phyloP scores from a whole-genome alignment of 202 grass and related monocot genomes.

The Carex sylvatica region DNA sequence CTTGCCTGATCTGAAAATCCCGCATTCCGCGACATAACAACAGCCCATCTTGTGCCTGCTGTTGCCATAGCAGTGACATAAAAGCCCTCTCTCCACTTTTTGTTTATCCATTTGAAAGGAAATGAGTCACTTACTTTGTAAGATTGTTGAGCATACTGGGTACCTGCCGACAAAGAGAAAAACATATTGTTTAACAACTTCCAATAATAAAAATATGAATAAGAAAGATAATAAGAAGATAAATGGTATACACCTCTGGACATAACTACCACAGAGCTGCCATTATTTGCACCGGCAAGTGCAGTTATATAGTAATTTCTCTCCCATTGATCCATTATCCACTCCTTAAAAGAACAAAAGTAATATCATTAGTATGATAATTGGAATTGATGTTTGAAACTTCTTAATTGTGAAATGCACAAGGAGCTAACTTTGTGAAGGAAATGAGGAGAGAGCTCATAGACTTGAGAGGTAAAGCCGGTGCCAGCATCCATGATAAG shows the following conservation, averaged over 20 bases:
- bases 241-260: constrained; percentile 85
- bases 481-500: constrained; percentile 99
- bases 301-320: constrained; percentile 93
- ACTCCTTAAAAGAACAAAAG: constrained; percentile 61
- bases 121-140: constrained; percentile 98
- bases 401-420: background rate
- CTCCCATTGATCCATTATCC: constrained; percentile 99
- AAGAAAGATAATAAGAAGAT: background rate
- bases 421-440: constrained; percentile 82
- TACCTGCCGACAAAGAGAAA: constrained; percentile 42
- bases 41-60: constrained; percentile 89
- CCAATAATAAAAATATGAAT: background rate
- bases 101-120: constrained; percentile 99
- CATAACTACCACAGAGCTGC: constrained; percentile 90
- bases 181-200: background rate
- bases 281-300: constrained; percentile 89
- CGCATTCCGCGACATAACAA: constrained; percentile 95
- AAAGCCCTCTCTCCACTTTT: constrained; percentile 95
- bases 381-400: background rate
- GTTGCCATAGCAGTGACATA: constrained; percentile 97
- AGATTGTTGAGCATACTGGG: constrained; percentile 79
- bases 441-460: constrained; percentile 89
- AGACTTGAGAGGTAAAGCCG: constrained; percentile 78
- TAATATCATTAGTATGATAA: background rate
- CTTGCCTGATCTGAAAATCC: constrained; percentile 88